Percentiles rank a stretch among this genome's conserved stretches.
Conservation (phyloP, 2,329 filamentous ascomycete genomes). For the Trichoderma sp. region DNA sequence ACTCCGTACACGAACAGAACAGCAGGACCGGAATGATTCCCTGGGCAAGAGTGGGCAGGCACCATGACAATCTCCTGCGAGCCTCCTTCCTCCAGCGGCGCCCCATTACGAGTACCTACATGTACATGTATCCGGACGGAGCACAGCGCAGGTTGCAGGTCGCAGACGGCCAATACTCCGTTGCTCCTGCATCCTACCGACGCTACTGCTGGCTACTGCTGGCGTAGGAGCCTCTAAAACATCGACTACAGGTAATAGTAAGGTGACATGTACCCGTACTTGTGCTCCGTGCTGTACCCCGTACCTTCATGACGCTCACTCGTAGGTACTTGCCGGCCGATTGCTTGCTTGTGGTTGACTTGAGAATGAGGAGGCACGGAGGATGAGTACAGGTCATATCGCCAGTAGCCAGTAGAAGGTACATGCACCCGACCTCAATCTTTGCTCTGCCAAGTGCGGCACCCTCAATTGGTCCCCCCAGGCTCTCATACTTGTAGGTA, state of each 20-base stretch:
- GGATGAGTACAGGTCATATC: not conserved
- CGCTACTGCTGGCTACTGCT: not conserved
- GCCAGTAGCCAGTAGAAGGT: not conserved
- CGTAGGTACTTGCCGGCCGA: not conserved
- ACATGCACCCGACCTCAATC: not conserved
- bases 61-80: slow-evolving; percentile 4
- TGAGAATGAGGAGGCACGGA: not conserved
- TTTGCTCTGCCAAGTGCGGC: not conserved
- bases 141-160: not conserved
- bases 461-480: not conserved
- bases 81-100: slow-evolving; percentile 10
- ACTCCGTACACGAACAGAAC: not conserved
- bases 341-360: not conserved
- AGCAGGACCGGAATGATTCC: not conserved
- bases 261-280: not conserved
- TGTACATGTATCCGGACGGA: not conserved
- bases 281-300: not conserved
- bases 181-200: slow-evolving; percentile 9
- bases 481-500: not conserved
- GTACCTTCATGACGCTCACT: not conserved
- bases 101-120: not conserved
- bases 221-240: not conserved
- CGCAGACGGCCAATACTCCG: not conserved
- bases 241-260: not conserved
- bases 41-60: not conserved